Conservation (phyloP, 1,284 basidiomycete species). For the Irpex sp. region DNA sequence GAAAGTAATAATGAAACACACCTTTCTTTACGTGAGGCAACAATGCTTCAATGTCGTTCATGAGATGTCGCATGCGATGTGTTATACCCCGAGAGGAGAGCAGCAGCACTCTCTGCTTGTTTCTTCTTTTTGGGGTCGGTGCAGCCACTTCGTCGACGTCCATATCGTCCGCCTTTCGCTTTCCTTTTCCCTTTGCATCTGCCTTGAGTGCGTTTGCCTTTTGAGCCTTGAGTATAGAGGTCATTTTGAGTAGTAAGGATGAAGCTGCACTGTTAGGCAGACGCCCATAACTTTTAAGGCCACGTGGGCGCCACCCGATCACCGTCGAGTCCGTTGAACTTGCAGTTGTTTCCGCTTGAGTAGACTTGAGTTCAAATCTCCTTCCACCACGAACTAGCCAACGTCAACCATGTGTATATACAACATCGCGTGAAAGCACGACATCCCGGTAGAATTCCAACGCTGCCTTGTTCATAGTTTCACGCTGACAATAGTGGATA, state of each 20-base stretch:
- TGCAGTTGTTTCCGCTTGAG: too few species aligned
- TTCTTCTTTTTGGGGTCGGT: conserved; percentile 53
- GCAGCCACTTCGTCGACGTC: conserved; percentile 36
- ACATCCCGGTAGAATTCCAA: too few species aligned
- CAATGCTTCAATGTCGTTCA: conserved; percentile 90
- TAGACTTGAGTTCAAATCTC: too few species aligned
- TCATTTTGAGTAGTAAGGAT: conserved; percentile 41
- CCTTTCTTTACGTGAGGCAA: conserved; percentile 98
- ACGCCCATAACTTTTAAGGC: conserved; percentile 9
- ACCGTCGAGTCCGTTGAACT: neutral
- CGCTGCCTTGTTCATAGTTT: too few species aligned
- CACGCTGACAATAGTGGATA: too few species aligned
- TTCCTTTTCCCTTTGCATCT: conserved; percentile 45
- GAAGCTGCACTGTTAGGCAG: neutral
- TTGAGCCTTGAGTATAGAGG: conserved; percentile 63
- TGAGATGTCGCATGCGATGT: conserved; percentile 95
- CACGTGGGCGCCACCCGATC: conserved; percentile 5
- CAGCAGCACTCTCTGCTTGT: conserved; percentile 87
- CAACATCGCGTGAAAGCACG: too few species aligned
- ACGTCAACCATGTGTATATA: too few species aligned
- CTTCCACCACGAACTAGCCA: too few species aligned
- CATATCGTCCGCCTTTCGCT: conserved; percentile 64
- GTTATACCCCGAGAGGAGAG: conserved; percentile 94
- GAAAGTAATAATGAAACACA: conserved; percentile 31
- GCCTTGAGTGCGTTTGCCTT: conserved; percentile 52